A percentile compares a stretch with the other conserved stretches of the same genome.
Conservation (phyloP, 2,329 filamentous ascomycete genomes). For the Apiospora phragmitis region DNA sequence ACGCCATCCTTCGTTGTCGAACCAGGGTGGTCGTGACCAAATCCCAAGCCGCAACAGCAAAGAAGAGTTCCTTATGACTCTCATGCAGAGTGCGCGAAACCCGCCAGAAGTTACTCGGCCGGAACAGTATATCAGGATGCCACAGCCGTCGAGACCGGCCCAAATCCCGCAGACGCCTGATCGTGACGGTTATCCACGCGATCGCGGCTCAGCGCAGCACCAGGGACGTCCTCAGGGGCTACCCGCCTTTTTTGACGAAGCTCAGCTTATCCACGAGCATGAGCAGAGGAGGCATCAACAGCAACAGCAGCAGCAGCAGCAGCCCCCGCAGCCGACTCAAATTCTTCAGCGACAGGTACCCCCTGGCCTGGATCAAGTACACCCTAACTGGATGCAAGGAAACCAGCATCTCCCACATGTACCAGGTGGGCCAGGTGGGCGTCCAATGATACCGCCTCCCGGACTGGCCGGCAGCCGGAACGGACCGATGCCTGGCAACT, state of each 20-base stretch:
- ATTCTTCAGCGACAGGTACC: slow-evolving; percentile 65
- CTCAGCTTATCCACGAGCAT: slow-evolving; percentile 48
- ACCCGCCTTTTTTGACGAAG: slow-evolving; percentile 56
- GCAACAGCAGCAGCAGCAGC: neutral
- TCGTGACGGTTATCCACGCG: slow-evolving; percentile 50
- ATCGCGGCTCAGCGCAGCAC: slow-evolving; percentile 37
- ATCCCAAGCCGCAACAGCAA: slow-evolving; percentile 57
- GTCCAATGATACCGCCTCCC: slow-evolving; percentile 62
- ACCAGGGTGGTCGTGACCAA: slow-evolving; percentile 32
- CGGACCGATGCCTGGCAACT: slow-evolving; percentile 52
- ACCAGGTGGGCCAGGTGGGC: slow-evolving; percentile 35
- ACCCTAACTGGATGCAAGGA: slow-evolving; percentile 52
- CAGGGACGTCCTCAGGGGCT: slow-evolving; percentile 37
- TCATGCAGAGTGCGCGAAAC: slow-evolving; percentile 66
- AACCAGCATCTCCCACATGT: slow-evolving; percentile 40
- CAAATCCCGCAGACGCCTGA: slow-evolving; percentile 47
- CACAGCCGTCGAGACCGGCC: slow-evolving; percentile 52
- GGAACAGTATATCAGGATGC: slow-evolving; percentile 55
- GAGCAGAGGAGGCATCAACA: slow-evolving; percentile 30
- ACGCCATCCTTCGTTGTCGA: slow-evolving; percentile 45
- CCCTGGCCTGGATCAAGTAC: slow-evolving; percentile 62
- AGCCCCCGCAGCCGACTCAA: slow-evolving; percentile 57
- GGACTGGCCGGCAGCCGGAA: slow-evolving; percentile 50
- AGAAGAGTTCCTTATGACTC: slow-evolving; percentile 80
- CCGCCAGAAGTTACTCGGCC: slow-evolving; percentile 50